These are phyloP conservation scores for Acanthamoeba castellanii DNA, from an alignment of 208 protist genomes.

Conservation along the genomic window DNA sequence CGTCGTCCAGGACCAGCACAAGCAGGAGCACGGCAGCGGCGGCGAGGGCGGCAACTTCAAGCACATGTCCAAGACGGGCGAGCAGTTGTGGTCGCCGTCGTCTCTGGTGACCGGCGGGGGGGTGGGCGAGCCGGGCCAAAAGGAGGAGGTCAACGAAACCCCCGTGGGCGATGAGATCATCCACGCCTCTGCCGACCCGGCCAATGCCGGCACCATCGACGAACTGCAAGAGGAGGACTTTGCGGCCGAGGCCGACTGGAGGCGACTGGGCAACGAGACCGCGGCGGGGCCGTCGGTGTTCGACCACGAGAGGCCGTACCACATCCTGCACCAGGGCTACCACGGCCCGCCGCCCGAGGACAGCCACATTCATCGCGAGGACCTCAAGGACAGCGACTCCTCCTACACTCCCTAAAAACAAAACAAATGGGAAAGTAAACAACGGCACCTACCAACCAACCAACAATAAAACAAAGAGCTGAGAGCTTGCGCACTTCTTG, in stretches of 20 bases:
- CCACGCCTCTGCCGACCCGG: neutral
- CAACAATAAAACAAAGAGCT: neutral
- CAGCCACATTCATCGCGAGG: conserved; percentile 50
- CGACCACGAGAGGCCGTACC: conserved; percentile 23
- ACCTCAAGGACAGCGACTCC: conserved; percentile 58
- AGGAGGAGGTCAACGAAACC: neutral
- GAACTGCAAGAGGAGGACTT: conserved; percentile 38
- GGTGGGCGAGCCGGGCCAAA: neutral
- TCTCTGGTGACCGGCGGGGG: conserved; percentile 1
- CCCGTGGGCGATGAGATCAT: conserved; percentile 13
- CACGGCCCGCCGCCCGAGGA: conserved; percentile 14
- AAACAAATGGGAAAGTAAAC: neutral
- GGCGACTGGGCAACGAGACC: conserved; percentile 52
- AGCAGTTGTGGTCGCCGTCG: neutral
- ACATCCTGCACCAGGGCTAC: conserved; percentile 36
- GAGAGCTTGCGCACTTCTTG: neutral
- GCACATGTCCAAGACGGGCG: conserved; percentile 37
- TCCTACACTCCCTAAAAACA: neutral
- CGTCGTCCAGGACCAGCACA: neutral
- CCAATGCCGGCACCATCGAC: neutral
- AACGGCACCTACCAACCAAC: neutral
- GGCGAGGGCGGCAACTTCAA: conserved; percentile 49
- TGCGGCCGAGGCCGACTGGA: conserved; percentile 46
- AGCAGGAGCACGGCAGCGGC: neutral
- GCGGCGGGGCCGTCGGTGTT: conserved; percentile 12